Evolutionary conservation across 2,329 filamentous ascomycete genomes (phyloP).

Genomic region (Cladosporium sp.): DNA sequence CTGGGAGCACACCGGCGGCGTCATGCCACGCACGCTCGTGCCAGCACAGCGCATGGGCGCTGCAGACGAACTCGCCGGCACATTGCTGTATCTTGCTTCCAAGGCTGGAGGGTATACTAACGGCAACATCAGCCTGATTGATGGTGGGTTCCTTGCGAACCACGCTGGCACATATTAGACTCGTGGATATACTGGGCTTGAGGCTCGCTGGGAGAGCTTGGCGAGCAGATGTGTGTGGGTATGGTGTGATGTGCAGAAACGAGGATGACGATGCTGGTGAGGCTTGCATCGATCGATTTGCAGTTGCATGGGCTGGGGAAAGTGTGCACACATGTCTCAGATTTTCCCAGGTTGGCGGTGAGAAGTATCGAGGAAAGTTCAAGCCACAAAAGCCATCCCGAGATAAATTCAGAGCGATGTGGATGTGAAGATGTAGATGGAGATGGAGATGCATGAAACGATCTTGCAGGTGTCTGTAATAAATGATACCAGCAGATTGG

Average conservation of each 20-base stretch:
- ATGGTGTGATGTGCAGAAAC: background rate
- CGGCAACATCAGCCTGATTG: slow-evolving; percentile 51
- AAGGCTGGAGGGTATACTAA: slow-evolving; percentile 56
- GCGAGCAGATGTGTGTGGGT: background rate
- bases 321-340: background rate
- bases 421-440: background rate
- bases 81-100: slow-evolving; percentile 53
- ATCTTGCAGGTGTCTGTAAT: background rate
- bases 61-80: slow-evolving; percentile 50
- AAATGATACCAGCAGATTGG: background rate
- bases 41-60: slow-evolving; percentile 34
- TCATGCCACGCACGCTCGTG: slow-evolving; percentile 34
- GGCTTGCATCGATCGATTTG: background rate
- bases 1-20: slow-evolving; percentile 38
- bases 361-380: background rate
- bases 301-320: background rate
- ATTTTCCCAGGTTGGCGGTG: background rate
- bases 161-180: slow-evolving; percentile 28
- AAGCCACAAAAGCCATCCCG: background rate
- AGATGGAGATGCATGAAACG: background rate
- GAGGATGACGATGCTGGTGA: background rate
- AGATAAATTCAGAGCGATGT: background rate
- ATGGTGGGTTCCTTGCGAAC: slow-evolving; percentile 44
- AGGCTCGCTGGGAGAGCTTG: background rate
- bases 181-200: background rate